Percentiles rank a stretch among this genome's conserved stretches.
phyloP scores from a whole-genome alignment of 257 asterid genomes.

The Cinchona pubescens region DNA sequence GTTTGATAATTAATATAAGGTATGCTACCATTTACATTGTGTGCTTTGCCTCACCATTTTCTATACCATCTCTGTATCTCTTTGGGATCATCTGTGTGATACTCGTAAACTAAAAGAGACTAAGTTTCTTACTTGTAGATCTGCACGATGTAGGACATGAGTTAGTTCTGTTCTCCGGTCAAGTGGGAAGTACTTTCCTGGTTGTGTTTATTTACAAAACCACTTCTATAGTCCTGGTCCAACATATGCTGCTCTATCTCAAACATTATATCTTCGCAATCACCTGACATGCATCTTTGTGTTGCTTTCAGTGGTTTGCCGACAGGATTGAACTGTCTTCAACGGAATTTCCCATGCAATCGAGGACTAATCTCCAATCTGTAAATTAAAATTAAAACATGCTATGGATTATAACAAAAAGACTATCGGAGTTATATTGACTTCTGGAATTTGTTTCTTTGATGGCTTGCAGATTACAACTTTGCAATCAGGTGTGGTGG shows the following conservation, averaged over 20 bases:
- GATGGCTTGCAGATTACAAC: constrained; percentile 50
- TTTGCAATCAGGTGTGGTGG: constrained; percentile 82
- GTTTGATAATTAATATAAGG: background rate
- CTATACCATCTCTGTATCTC: background rate
- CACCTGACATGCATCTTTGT: background rate
- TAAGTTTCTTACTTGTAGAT: too few species aligned
- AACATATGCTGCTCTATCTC: background rate
- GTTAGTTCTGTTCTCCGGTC: background rate
- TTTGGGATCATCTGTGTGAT: too few species aligned
- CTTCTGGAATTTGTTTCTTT: constrained; percentile 4
- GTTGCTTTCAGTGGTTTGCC: constrained; percentile 43
- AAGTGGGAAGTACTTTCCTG: background rate
- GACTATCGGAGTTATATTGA: background rate
- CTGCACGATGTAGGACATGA: background rate
- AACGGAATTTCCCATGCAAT: constrained; percentile 59
- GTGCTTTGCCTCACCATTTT: background rate
- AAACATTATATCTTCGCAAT: background rate
- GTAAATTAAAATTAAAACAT: constrained; percentile 32
- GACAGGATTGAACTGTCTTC: constrained; percentile 67
- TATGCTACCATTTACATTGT: background rate
- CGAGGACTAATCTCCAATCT: constrained; percentile 51
- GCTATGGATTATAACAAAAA: too few species aligned
- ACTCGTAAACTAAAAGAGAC: too few species aligned
- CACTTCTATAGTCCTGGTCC: background rate
- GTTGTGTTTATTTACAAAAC: background rate